Conservation (phyloP, 1,284 basidiomycete species). For the Hemileia vastatrix region DNA sequence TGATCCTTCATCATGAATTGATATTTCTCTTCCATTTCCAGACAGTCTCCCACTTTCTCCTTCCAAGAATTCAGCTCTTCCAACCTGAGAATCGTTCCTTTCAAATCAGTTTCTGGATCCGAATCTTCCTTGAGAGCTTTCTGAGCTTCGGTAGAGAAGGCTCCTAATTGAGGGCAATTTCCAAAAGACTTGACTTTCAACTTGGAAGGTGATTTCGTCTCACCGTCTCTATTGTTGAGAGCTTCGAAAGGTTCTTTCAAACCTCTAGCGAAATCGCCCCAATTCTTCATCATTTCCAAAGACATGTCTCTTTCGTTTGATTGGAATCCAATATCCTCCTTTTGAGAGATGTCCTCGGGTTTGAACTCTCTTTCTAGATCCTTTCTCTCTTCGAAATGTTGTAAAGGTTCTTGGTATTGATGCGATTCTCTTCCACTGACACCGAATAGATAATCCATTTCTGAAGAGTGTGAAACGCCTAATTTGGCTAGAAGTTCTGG, state of each 20-base stretch:
- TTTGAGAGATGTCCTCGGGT: neutral
- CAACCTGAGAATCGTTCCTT: neutral
- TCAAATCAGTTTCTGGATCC: neutral
- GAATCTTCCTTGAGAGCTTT: neutral
- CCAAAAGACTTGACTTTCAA: neutral
- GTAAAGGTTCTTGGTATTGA: too few relatives aligned
- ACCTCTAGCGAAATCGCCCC: constrained; percentile 23
- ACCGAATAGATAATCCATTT: too few relatives aligned
- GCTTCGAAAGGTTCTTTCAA: neutral
- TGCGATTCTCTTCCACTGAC: too few relatives aligned
- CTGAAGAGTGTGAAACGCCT: too few relatives aligned
- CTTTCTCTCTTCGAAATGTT: constrained; percentile 25
- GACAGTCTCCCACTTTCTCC: neutral
- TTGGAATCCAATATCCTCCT: constrained; percentile 16
- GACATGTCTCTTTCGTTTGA: constrained; percentile 24
- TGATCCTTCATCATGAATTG: too few relatives aligned
- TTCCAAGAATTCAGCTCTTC: neutral
- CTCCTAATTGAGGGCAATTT: neutral
- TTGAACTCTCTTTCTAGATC: neutral
- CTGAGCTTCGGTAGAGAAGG: neutral
- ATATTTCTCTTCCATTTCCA: neutral
- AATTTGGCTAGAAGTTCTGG: too few relatives aligned
- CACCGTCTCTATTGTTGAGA: neutral
- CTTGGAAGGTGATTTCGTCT: neutral
- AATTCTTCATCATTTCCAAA: constrained; percentile 26